These are phyloP conservation scores for Penicillium bialowiezense DNA, from an alignment of 495 filamentous ascomycete species.

Conservation along the genomic window DNA sequence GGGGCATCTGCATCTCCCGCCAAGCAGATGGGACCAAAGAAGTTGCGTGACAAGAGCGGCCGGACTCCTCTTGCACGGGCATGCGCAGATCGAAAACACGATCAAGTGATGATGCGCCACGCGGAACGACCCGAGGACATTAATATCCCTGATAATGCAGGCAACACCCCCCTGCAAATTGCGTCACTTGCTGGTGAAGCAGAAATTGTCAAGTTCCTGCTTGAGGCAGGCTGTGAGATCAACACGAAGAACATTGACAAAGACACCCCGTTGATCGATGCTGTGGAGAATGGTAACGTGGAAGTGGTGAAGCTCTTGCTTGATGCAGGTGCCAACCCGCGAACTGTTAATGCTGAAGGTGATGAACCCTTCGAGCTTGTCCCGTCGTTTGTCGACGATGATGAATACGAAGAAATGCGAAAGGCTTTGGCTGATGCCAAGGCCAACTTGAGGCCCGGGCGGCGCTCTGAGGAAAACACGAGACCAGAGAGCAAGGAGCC, in stretches of 20 bases:
- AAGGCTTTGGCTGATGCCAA: slow-evolving; percentile 47
- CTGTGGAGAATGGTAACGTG: slow-evolving; percentile 88
- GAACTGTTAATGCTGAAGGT: slow-evolving; percentile 79
- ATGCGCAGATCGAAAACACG: slow-evolving; percentile 72
- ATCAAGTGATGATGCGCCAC: slow-evolving; percentile 63
- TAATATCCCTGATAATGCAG: slow-evolving; percentile 86
- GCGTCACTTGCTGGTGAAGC: slow-evolving; percentile 79
- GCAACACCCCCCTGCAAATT: slow-evolving; percentile 90
- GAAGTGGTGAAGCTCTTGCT: slow-evolving; percentile 86
- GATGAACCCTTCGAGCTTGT: slow-evolving; percentile 84
- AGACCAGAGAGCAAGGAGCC: slow-evolving; percentile 52
- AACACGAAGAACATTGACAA: slow-evolving; percentile 78
- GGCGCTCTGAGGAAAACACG: slow-evolving; percentile 62
- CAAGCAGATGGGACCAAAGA: slow-evolving; percentile 68
- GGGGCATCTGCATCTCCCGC: slow-evolving; percentile 60
- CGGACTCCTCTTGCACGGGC: slow-evolving; percentile 82
- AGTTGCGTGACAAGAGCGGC: slow-evolving; percentile 80
- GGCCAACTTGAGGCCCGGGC: slow-evolving; percentile 43
- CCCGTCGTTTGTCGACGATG: slow-evolving; percentile 65
- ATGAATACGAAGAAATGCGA: slow-evolving; percentile 60
- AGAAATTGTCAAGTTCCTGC: slow-evolving; percentile 68
- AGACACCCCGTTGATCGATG: slow-evolving; percentile 93
- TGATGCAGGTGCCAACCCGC: slow-evolving; percentile 82
- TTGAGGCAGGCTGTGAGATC: slow-evolving; percentile 77
- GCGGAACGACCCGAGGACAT: slow-evolving; percentile 80